Evolutionary conservation across 2,329 filamentous ascomycete species (phyloP).

Genomic region (Botrytis fabae): DNA sequence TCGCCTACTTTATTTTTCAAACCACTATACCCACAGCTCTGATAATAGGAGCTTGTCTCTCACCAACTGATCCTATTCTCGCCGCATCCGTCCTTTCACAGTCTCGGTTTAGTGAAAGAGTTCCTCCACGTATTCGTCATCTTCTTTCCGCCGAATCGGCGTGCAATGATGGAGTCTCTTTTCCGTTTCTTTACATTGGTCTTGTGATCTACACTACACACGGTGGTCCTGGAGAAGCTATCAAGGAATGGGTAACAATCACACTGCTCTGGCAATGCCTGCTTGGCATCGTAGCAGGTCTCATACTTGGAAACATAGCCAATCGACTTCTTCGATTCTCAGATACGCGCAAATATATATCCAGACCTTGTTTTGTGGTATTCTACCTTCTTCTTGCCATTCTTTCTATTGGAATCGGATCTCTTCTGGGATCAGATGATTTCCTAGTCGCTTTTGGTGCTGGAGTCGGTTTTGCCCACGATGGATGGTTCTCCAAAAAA

Average conservation of each 20-base stretch:
- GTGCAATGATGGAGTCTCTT: slow-evolving; percentile 57
- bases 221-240: slow-evolving; percentile 41
- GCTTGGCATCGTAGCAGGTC: slow-evolving; percentile 49
- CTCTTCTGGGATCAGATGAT: slow-evolving; percentile 54
- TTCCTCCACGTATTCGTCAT: slow-evolving; percentile 53
- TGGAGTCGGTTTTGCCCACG: slow-evolving; percentile 54
- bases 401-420: slow-evolving; percentile 52
- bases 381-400: slow-evolving; percentile 58
- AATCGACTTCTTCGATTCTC: slow-evolving; percentile 52
- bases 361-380: slow-evolving; percentile 51
- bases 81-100: slow-evolving; percentile 55
- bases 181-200: slow-evolving; percentile 57
- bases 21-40: slow-evolving; percentile 49
- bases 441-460: slow-evolving; percentile 58
- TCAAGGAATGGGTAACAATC: slow-evolving; percentile 54
- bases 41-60: slow-evolving; percentile 55
- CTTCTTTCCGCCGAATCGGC: slow-evolving; percentile 55
- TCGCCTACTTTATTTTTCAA: slow-evolving; percentile 50
- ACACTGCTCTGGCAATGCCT: slow-evolving; percentile 57
- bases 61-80: slow-evolving; percentile 57
- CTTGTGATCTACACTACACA: slow-evolving; percentile 46
- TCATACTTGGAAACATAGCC: slow-evolving; percentile 49
- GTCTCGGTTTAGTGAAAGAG: slow-evolving; percentile 52
- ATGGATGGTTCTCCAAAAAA: slow-evolving; percentile 53
- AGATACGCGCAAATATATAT: slow-evolving; percentile 48